Base-by-base conservation (phyloP, 129 eudicot genomes). In the Silybum marianum region DNA sequence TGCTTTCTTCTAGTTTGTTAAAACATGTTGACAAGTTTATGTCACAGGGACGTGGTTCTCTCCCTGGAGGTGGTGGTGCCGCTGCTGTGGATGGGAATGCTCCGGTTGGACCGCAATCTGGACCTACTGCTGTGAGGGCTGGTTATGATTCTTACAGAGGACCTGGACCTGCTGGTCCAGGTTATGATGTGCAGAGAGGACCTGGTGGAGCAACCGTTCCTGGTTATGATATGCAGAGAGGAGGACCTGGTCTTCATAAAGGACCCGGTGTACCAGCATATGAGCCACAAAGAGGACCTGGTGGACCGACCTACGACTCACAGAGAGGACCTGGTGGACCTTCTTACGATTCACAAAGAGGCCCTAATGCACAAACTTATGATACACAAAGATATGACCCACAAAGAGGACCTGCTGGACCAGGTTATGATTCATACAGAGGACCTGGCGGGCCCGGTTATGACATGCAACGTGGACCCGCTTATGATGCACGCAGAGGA, bases 221-320 rank as follows among this genome's bases (percentile, higher is more conserved):
- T 40, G 83, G 86, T 28, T 88, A 89, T 46, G 89, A 90, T 69
- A 77, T 78, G 16, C 93, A 92, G 66, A 88, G 87, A 73, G 90
- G 84, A 26, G 90, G 84, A 26, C 78, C 81, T 34, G 84, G 71
- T 34, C 81, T 80, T 19, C 90, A 84, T 16, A 80, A 78, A 79
- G 92, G 81, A 67, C 77, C 85, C 0, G 71, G 54, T 40, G 89
- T 30, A 14, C 87, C 88, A 21, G 85, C 85, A 5, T 84, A 88
- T 65, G 87, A 91, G n/a, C 34, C 85, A 19, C 97, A 89, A 46
- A 84, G 91, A 71, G 97, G 90, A 11, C 89, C 85, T 60, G 84
- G 79, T 82, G 88, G 60, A 42, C 87, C 84, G 9, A 30, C 51
- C 8, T 88, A 90, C 60, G 87, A 91, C 26, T 71, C 93, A 30